Base-by-base conservation (phyloP, 345 rosid species). In the Eucalyptus urophylla region DNA sequence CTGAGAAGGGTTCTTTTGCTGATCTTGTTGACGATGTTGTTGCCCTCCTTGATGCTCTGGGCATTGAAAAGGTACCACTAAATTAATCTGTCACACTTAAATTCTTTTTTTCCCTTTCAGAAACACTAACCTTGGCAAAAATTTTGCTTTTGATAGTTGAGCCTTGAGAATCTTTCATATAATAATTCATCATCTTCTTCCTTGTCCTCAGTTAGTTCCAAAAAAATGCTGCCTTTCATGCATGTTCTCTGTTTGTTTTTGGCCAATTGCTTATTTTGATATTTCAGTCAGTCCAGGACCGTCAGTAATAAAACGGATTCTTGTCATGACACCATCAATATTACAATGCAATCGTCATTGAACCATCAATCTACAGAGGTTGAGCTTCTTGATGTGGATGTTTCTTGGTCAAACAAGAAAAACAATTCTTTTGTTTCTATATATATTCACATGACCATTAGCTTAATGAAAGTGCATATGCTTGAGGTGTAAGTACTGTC, bases 21-120 rank as follows among this genome's bases (percentile, higher is more conserved):
- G 94, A 94, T 56, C 87, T 94, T 29, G 89, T 88, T n/a, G 90
- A 91, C 22, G 94, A 93, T 50, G 40, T 90, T 49, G 60, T 91
- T 51, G 91, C 88, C 54, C 92, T 93, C 49, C 93, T 94, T 15
- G 94, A 92, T 54, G 27, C 90, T 24, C 87, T 93, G 44, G 51
- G 56, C 49, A 92, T 93, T 33, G 37, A 19, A 49, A 93, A 91
- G 94, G 94, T 91, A 81, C 45, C 47, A 43, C 37, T 47, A 1
- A 14, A 29, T 67, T 45, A 24, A 87, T 58, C 25, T 87, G 9
- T 24, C 49, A 12, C 54, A 58, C 24, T 40, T n/a, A 8, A 15
- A 8, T 43, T 6, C 27, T 31, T 21, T 76, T 69, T 67, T n/a
- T 37, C 12, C 25, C 49, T 12, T 40, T 40, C 47, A 40, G 85